Evolutionary conservation across 306 rosid genomes (phyloP), one percentile per base, ranked within the genome.

Genomic region (Cicer judaicum): DNA sequence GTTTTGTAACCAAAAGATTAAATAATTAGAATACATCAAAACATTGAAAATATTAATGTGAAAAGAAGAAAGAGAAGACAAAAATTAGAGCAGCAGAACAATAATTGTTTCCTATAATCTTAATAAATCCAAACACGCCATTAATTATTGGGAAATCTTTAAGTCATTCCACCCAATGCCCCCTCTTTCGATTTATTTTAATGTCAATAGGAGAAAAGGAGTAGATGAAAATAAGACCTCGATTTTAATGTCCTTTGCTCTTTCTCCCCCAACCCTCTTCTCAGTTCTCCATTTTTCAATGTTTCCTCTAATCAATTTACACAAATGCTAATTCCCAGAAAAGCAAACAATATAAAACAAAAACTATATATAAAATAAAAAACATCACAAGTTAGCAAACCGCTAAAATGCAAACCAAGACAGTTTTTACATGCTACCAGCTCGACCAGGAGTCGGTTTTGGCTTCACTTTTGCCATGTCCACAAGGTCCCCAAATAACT

Each of bases 401-500:
- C 14, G 59, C 74, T 68, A 67, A 74, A 44, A n/a, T 44, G 72
- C 65, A 67, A 83, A 65, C 82, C 81, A 68, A 70, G 57, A 52
- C 57, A 79, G 70, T 38, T 81, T 77, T 90, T 85, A 88, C 85
- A 83, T 65, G 85, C 91, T 84, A 74, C 91, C 92, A 77, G 98
- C 85, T 68, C 79, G 75, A 5, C 88, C 89, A 11, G 91, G 81
- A 47, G 87, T 74, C 57, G 96, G 64, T 79, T 91, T 93, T 13
- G 98, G 87, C 83, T 90, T 91, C 62, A 94, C 70, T 77, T 94
- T 94, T 11, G 98, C 90, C 82, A 90, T 87, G 89, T 91, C 85
- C 53, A 94, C 97, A 42, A 94, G 97, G 84, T 94, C 98, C 11
- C 98, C 98, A 10, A 94, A 94, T 49, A 94, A 82, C 73, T 88